These are phyloP conservation scores for Davidsoniella eucalypti DNA, from an alignment of 2,329 filamentous ascomycete species.

Conservation along the genomic window DNA sequence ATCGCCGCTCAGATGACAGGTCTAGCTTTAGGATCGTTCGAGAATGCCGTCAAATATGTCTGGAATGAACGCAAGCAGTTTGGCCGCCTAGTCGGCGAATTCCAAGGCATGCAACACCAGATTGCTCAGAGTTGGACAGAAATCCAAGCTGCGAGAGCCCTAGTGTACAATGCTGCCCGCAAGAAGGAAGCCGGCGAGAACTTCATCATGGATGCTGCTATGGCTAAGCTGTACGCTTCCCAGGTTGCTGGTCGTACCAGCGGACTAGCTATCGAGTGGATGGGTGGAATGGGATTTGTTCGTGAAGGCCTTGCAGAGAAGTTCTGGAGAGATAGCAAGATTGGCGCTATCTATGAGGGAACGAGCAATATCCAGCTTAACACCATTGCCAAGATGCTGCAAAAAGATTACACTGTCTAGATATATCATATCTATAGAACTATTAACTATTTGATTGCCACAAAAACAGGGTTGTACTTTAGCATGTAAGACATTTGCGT, in stretches of 20 bases:
- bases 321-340: slow-evolving; percentile 96
- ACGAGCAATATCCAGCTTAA: slow-evolving; percentile 62
- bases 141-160: slow-evolving; percentile 74
- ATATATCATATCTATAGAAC: background rate
- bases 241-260: slow-evolving; percentile 83
- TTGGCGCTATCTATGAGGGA: slow-evolving; percentile 93
- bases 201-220: slow-evolving; percentile 89
- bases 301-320: slow-evolving; percentile 94
- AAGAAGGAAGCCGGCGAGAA: slow-evolving; percentile 97
- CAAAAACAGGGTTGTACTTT: too few species aligned
- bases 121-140: slow-evolving; percentile 91
- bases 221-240: slow-evolving; percentile 91
- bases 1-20: slow-evolving; percentile 99
- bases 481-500: too few species aligned
- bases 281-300: slow-evolving; percentile 99
- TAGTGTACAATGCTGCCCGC: slow-evolving; percentile 89
- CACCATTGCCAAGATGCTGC: slow-evolving; percentile 45
- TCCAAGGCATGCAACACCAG: slow-evolving; percentile 99
- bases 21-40: slow-evolving; percentile 81
- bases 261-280: slow-evolving; percentile 87
- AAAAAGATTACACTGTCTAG: slow-evolving; percentile 41
- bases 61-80: slow-evolving; percentile 99
- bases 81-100: slow-evolving; percentile 79
- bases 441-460: too few species aligned
- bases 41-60: slow-evolving; percentile 86